A percentile compares a stretch with the other conserved stretches of the same genome.
phyloP scores from a whole-genome alignment of 306 rosid species.

The Leucaena leucocephala region DNA sequence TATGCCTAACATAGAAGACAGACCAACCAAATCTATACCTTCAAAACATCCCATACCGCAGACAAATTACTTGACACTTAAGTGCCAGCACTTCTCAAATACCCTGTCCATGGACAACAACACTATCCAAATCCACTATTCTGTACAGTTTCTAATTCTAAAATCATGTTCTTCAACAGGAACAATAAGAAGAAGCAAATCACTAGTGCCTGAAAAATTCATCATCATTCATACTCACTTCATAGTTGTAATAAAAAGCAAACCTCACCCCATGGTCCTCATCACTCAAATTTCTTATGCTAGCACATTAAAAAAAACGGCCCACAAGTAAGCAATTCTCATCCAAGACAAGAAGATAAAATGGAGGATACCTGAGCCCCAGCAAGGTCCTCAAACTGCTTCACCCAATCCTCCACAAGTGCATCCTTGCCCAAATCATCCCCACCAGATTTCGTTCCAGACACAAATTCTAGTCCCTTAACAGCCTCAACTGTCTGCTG shows the following conservation, averaged over 20 bases:
- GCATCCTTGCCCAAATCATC: conserved; percentile 68
- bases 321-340: neutral
- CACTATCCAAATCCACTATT: neutral
- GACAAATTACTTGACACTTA: neutral
- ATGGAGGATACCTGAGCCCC: conserved; percentile 65
- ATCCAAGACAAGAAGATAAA: neutral
- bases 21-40: conserved; percentile 14
- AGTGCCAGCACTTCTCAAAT: neutral
- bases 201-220: neutral
- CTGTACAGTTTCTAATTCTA: neutral
- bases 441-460: conserved; percentile 40
- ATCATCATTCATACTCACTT: neutral
- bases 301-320: neutral
- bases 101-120: neutral
- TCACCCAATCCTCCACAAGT: conserved; percentile 89
- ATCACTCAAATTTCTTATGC: neutral
- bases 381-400: conserved; percentile 86
- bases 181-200: neutral
- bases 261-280: neutral
- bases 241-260: neutral
- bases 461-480: conserved; percentile 68
- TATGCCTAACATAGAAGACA: neutral
- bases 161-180: neutral
- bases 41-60: conserved; percentile 7
- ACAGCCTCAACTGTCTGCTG: conserved; percentile 85